phyloP scores from a whole-genome alignment of 23 red algal species.

The Cyanidioschyzon merolae region DNA sequence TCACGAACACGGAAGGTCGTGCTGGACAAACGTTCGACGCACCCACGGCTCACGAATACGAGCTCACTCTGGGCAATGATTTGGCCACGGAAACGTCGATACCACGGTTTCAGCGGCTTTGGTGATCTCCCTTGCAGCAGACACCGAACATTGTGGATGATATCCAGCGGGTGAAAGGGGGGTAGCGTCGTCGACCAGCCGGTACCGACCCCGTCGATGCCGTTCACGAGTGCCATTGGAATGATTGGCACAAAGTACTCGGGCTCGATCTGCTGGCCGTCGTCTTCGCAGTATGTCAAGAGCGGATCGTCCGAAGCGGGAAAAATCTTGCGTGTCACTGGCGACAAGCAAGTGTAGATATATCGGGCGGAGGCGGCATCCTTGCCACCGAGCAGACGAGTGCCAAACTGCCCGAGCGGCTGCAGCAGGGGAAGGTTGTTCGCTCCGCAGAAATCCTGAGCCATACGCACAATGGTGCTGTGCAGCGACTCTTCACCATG shows the following conservation, averaged over 20 bases:
- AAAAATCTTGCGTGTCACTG: conserved; percentile 60
- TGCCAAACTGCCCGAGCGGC: conserved; percentile 94
- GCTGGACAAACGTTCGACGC: conserved; percentile 26
- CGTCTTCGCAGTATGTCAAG: conserved; percentile 66
- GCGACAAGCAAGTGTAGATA: conserved; percentile 86
- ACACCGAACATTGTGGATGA: conserved; percentile 52
- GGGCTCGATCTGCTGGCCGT: conserved; percentile 70
- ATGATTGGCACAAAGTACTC: conserved; percentile 75
- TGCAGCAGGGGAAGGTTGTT: conserved; percentile 80
- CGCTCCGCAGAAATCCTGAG: conserved; percentile 86
- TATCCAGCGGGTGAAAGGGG: conserved; percentile 73
- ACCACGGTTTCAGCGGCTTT: conserved; percentile 56
- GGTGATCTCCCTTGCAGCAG: conserved; percentile 39
- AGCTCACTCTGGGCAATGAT: conserved; percentile 38
- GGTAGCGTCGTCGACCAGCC: conserved; percentile 89
- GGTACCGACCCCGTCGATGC: conserved; percentile 91
- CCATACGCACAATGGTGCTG: conserved; percentile 75
- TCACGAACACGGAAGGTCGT: conserved; percentile 47
- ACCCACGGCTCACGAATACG: conserved; percentile 66
- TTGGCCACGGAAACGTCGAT: conserved; percentile 56
- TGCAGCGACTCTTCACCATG: conserved; percentile 87
- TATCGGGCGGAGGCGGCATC: conserved; percentile 89
- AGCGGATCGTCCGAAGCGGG: conserved; percentile 70
- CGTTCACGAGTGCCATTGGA: conserved; percentile 86
- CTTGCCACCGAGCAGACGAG: conserved; percentile 79